A percentile compares a stretch with the other conserved stretches of the same genome.
Evolutionary conservation across 179 eudicot species (phyloP).

Genomic region (Heliamphora pulchella): DNA sequence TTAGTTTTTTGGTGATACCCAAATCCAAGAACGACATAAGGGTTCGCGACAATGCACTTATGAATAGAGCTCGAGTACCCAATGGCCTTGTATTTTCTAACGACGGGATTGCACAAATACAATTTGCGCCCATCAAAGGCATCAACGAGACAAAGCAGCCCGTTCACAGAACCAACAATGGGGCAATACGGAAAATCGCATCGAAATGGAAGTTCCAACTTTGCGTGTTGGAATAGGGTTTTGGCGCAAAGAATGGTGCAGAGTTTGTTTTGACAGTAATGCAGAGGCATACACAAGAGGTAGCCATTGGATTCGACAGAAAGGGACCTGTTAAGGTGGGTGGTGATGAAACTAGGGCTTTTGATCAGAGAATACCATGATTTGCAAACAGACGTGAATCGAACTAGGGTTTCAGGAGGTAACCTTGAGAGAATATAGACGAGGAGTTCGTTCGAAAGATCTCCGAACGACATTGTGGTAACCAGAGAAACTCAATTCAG

Average conservation of each 20-base stretch:
- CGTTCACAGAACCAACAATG: background rate
- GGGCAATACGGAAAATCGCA: background rate
- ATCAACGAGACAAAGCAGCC: conserved; percentile 1
- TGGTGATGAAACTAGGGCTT: background rate
- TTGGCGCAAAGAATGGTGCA: background rate
- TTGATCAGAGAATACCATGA: conserved; percentile 2
- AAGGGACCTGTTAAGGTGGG: background rate
- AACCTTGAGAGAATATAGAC: background rate
- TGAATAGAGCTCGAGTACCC: background rate
- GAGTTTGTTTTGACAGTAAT: background rate
- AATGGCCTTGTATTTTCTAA: background rate
- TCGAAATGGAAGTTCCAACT: background rate
- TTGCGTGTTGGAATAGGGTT: background rate
- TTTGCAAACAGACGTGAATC: background rate
- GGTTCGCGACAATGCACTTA: background rate
- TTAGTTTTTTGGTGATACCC: background rate
- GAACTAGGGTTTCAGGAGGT: background rate
- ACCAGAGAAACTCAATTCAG: background rate
- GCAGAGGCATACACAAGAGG: background rate
- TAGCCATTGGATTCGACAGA: background rate
- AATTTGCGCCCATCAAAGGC: background rate
- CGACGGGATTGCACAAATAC: background rate
- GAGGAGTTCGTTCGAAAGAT: background rate
- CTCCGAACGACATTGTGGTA: background rate
- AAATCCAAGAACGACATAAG: conserved; percentile 3